Evolutionary conservation across 192 early-diverging fungal species (phyloP), one percentile per base, ranked within the genome.

Genomic region (Pilaira anomala): DNA sequence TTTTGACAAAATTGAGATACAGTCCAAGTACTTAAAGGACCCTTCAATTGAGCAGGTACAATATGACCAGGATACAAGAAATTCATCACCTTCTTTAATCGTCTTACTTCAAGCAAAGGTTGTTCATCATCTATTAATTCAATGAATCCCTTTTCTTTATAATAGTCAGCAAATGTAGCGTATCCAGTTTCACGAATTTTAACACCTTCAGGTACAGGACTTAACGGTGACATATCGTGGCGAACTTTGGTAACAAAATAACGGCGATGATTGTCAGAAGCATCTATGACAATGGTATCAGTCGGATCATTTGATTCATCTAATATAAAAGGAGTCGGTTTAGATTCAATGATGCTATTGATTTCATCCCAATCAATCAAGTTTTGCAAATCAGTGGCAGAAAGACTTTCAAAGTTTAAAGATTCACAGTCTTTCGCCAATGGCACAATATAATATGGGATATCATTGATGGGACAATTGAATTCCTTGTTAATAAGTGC

Each of bases 391-490:
- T 24, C 66, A 18, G 29, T 3, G 56, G 72, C 3, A 24, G 73
- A 68, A 26, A 75, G 42, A 9, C 70, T 65, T 50, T 78, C 62
- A 46, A 76, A 66, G 11, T 67, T 60, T 0, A 70, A 68, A 48
- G 62, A 49, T 13, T 76, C 66, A 1, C 28, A 48, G 36, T 41
- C 18, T 29, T 21, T 42, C 9, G 65, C 53, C 4, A 82, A 46
- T 1, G 89, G 89, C 1, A 75, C 83, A 24, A 91, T 24, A 28
- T 87, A 73, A 29, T 77, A 83, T 0, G 86, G 78, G 40, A 85
- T 65, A 26, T 78, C 69, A 13, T 76, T 72, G 24, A 77, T 44
- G 3, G 72, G 56, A 68, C 87, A 88, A 21, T 65, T 44, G 53
- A 83, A 80, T 4, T 67, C 72, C 56, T 72, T 73, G 22, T 79